Base-by-base conservation (phyloP, 176 grass and related monocot species). In the bread wheat (Triticum aestivum) region DNA sequence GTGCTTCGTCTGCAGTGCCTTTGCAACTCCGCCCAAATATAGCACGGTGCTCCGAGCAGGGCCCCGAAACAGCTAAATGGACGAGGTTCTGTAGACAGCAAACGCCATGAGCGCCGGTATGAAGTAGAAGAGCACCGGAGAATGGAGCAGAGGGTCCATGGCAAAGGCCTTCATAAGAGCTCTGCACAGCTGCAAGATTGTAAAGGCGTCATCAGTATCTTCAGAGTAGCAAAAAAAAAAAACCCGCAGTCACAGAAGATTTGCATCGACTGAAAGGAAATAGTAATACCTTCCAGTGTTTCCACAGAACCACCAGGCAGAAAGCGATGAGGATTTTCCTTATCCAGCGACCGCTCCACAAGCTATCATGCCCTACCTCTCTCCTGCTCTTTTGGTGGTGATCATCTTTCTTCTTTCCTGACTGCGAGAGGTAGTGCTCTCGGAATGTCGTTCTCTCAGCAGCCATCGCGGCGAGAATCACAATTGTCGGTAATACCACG, bases 391-490 rank as follows among this genome's bases (percentile, higher is more conserved):
- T 88, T 92, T 89, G 75, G 84, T 73, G 85, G 77, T 67, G 41
- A 83, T 95, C 92, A 83, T 98, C 96, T 90, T 94, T 89, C 70
- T 98, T 98, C 49, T 98, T 98, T 52, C 96, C 96, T 62, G 96
- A 94, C 11, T 77, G 88, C 84, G 88, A 94, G 69, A 98, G 87
- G 80, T 79, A 96, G 81, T 94, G 85, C 45, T 87, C 90, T 59
- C 90, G 89, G 82, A 90, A 92, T 70, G 89, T 61, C 8, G 72
- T 86, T 81, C 84, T 86, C 82, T 98, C 96, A 69, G 88, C 93
- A 87, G 92, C 88, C 91, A 96, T 91, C 29, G 87, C 85, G 80
- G 91, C 86, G 61, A 95, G 89, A 87, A 98, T 88, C 74, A 87
- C 63, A 74, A 98, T 74, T 2, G 90, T 86, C 3, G 93, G 93